Base-by-base conservation (phyloP, 352 stramenopile species). In the Phytophthora nicotianae region DNA sequence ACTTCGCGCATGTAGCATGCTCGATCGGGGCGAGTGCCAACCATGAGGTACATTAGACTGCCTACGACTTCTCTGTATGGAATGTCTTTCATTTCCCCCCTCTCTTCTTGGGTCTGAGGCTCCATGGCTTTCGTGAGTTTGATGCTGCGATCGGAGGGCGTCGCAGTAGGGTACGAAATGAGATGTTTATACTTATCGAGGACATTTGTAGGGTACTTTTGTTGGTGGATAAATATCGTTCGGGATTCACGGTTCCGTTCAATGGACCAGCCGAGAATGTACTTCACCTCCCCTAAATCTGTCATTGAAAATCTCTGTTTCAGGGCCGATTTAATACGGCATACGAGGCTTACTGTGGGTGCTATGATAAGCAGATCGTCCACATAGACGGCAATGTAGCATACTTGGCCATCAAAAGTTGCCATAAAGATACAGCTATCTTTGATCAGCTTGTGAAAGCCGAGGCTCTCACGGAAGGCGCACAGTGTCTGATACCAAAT, bases 291-390 rank as follows among this genome's bases (percentile, higher is more conserved):
- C 37, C 37, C 37, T 43, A 43, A 21, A 43, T 43, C 37, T 43
- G 37, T 20, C 37, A 21, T 43, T 21, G 37, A 43, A 21, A 23
- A 43, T 21, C 7, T 43, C n/a, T 43, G 37, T 13, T 38, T 38
- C 9, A 55, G 23, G 55, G 43, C 45, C 1, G 55, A 24, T 57
- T 37, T 63, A 19, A 54, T 19, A 13, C 49, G 4, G 40, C 13
- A 14, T 2, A 60, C 8, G 41, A 60, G 27, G 3, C 14, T 0
- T 41, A 9, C n/a, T 19, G 41, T 60, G n/a, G 52, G 41, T 3
- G 19, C 52, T 43, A 60, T 52, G 29, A 60, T 51, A 42, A 5
- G 9, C 3, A 54, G 13, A n/a, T 43, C 47, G 4, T 43, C 29
- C 17, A 54, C 47, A 29, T 54, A 43, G 5, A 54, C 47, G 5